A percentile compares a stretch with the other conserved stretches of the same genome.
Evolutionary conservation across 192 early-diverging fungal species (phyloP).

Genomic region (Coemansia sp.): DNA sequence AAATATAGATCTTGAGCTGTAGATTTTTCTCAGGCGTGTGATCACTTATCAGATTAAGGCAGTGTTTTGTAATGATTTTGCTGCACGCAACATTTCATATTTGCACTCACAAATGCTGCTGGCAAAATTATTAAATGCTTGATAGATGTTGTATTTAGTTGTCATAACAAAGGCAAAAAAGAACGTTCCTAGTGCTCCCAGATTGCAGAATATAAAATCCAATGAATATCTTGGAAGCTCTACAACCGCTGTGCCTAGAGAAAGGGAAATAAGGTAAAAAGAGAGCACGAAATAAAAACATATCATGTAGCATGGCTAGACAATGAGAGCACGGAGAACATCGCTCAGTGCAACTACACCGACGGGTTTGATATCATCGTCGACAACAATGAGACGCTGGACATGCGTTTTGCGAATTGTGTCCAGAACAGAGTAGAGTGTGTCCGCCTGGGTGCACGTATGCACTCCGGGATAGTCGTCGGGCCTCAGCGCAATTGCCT

Average conservation of each 20-base stretch:
- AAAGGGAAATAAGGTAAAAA: neutral
- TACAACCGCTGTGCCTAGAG: neutral
- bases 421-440: constrained; percentile 84
- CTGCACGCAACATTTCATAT: no score
- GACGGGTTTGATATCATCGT: constrained; percentile 74
- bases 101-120: no score
- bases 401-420: constrained; percentile 85
- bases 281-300: neutral
- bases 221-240: neutral
- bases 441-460: constrained; percentile 85
- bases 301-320: constrained; percentile 14
- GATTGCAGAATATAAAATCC: neutral
- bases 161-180: no score
- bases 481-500: constrained; percentile 80
- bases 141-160: no score
- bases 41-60: no score
- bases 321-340: constrained; percentile 62
- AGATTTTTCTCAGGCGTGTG: no score
- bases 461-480: constrained; percentile 94
- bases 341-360: constrained; percentile 88
- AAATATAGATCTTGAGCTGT: no score
- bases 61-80: no score
- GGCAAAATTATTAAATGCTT: no score
- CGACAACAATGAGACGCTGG: constrained; percentile 89
- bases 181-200: no score